phyloP scores from a whole-genome alignment of 768 basidiomycete genomes.

The Phaeotremella skinneri region DNA sequence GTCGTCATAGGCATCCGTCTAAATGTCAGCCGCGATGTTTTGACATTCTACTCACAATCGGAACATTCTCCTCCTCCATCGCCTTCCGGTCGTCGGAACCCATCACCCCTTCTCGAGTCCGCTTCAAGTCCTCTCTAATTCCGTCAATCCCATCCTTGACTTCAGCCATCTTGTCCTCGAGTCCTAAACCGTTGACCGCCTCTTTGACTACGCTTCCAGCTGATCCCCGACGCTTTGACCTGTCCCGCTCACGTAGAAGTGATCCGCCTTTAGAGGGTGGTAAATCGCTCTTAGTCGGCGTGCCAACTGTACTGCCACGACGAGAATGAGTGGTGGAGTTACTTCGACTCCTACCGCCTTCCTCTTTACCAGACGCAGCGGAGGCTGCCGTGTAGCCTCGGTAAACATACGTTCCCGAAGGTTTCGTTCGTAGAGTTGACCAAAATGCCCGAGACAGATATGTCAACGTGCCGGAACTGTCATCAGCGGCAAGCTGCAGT shows the following conservation, averaged over 20 bases:
- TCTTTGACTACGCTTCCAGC: conserved; percentile 16
- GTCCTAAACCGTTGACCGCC: conserved; percentile 20
- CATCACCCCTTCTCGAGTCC: conserved; percentile 8
- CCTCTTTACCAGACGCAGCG: conserved; percentile 28
- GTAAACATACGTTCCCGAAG: conserved; percentile 52
- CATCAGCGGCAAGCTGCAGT: not conserved
- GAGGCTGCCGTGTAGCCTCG: conserved; percentile 52
- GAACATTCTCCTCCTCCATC: conserved; percentile 47
- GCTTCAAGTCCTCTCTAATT: conserved; percentile 19
- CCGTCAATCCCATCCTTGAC: conserved; percentile 30
- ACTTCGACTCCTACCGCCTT: conserved; percentile 22
- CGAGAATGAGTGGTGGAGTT: conserved; percentile 23
- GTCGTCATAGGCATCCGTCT: conserved; percentile 44
- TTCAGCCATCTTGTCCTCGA: conserved; percentile 21
- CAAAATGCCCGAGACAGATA: conserved; percentile 49
- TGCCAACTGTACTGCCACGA: conserved; percentile 39
- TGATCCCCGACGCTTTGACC: conserved; percentile 3
- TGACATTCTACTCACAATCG: conserved; percentile 32
- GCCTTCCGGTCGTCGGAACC: conserved; percentile 30
- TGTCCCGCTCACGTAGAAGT: conserved; percentile 1
- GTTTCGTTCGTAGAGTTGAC: conserved; percentile 45
- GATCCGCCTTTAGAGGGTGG: conserved; percentile 1
- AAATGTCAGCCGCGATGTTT: conserved; percentile 8
- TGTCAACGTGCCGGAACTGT: conserved; percentile 40
- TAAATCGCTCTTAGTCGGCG: not conserved